Evolutionary conservation across 225 moss, liverwort and hornwort species (phyloP), one percentile per base, ranked within the genome.

Genomic region (Pseudoscleropodium purum): DNA sequence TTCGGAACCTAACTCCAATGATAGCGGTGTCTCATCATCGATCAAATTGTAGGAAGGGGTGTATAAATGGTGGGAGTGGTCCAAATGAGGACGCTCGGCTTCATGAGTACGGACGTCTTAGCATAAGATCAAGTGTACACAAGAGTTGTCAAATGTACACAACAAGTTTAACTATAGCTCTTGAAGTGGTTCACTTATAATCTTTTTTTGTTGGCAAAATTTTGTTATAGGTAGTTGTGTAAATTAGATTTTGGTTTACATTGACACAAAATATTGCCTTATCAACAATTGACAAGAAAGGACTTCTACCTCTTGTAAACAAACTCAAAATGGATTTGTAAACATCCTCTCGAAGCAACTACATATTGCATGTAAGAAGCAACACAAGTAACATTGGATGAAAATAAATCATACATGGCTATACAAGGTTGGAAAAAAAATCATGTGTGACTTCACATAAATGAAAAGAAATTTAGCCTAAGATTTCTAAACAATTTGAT

Each of bases 261-360:
- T 3, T 5, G 27, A 5, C 1, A 73, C 27, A 27, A 73, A 72
- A 27, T 43, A 43, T 16, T 27, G 1, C 16, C 5, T 73, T 73
- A 5, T 43, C 27, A 43, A 73, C 10, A 3, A 2, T 1, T 72
- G 1, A 27, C 3, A 72, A 72, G 0, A 5, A 9, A 41, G 3
- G 72, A 7, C 4, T 43, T 73, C 5, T 1, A 15, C 2, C 1
- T 43, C 5, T 0, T 41, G 1, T 5, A 15, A 41, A 72, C 15
- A 70, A 7, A 7, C 1, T 12, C 1, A 0, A 10, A 4, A 39
- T 69, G 13, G 24, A 24, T 69, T n/a, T 2, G 19, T 3, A 69
- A 69, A n/a, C 14, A 69, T 39, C 4, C 13, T 1, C 1, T n/a
- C 1, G 7, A 39, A 39, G 24, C 7, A 39, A 69, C 24, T 39